Conservation (phyloP, 2,329 filamentous ascomycete species). For the Paramyrothecium roridum region DNA sequence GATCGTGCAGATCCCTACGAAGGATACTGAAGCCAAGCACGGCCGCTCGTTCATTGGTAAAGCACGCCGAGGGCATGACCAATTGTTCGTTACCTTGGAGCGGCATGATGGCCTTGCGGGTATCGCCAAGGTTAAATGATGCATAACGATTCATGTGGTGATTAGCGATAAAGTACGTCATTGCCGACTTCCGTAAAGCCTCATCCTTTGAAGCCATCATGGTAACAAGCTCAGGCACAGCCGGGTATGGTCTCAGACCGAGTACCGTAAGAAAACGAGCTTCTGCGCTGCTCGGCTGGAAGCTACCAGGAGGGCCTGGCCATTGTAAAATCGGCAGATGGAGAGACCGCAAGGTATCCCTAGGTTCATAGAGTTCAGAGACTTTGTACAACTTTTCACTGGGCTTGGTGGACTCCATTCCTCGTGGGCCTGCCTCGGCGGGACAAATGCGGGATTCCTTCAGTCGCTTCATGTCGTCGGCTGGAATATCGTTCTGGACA, state of each 20-base stretch:
- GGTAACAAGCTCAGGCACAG: conserved; percentile 69
- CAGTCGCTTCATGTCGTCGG: conserved; percentile 75
- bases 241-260: conserved; percentile 70
- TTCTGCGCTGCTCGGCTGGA: conserved; percentile 64
- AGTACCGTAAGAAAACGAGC: conserved; percentile 70
- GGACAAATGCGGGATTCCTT: conserved; percentile 78
- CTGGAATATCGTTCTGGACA: conserved; percentile 83
- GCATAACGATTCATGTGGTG: conserved; percentile 76
- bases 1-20: conserved; percentile 68
- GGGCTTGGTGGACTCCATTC: conserved; percentile 50
- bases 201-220: conserved; percentile 67
- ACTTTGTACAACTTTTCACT: conserved; percentile 63
- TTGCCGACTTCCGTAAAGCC: conserved; percentile 61
- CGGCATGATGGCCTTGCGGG: conserved; percentile 64
- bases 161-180: conserved; percentile 80
- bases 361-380: conserved; percentile 79
- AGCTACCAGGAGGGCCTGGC: conserved; percentile 65
- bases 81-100: conserved; percentile 66
- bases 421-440: conserved; percentile 61
- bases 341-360: conserved; percentile 65
- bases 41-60: conserved; percentile 72
- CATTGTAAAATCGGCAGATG: conserved; percentile 77
- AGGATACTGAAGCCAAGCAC: conserved; percentile 81
- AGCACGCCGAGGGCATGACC: conserved; percentile 73
- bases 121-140: conserved; percentile 54